Evolutionary conservation across 352 stramenopile species (phyloP).

Genomic region (Achlya hypogyna): DNA sequence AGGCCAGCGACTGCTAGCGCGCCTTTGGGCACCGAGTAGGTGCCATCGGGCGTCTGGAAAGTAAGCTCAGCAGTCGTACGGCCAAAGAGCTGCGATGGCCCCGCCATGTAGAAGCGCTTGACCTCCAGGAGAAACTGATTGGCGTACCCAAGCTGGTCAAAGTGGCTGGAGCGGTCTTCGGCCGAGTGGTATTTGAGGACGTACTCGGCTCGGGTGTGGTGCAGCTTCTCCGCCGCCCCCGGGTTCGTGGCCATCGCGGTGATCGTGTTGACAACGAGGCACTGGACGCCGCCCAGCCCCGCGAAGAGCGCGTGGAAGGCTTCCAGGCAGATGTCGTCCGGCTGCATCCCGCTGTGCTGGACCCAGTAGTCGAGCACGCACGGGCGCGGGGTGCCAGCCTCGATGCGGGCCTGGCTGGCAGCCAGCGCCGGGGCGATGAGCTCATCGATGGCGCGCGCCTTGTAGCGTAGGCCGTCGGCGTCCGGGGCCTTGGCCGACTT

Average conservation of each 20-base stretch:
- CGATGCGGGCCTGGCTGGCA: not conserved
- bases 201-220: not conserved
- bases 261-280: constrained; percentile 8
- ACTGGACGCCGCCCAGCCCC: not conserved
- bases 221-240: not conserved
- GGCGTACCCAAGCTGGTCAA: constrained; percentile 9
- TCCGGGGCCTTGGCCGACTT: not conserved
- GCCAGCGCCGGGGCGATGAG: constrained; percentile 1
- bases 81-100: constrained; percentile 6
- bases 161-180: constrained; percentile 2
- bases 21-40: constrained; percentile 5
- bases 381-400: not conserved
- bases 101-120: constrained; percentile 8
- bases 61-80: not conserved
- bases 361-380: constrained; percentile 7
- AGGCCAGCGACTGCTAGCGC: not conserved
- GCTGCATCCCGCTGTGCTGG: not conserved
- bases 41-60: not conserved
- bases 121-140: constrained; percentile 17
- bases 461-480: not conserved
- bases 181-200: not conserved
- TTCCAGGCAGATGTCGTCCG: constrained; percentile 1
- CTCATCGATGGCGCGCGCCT: not conserved
- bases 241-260: not conserved
- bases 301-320: constrained; percentile 11